phyloP scores from a whole-genome alignment of 139 green algal genomes.

The Pseudopediastrum boryanum region DNA sequence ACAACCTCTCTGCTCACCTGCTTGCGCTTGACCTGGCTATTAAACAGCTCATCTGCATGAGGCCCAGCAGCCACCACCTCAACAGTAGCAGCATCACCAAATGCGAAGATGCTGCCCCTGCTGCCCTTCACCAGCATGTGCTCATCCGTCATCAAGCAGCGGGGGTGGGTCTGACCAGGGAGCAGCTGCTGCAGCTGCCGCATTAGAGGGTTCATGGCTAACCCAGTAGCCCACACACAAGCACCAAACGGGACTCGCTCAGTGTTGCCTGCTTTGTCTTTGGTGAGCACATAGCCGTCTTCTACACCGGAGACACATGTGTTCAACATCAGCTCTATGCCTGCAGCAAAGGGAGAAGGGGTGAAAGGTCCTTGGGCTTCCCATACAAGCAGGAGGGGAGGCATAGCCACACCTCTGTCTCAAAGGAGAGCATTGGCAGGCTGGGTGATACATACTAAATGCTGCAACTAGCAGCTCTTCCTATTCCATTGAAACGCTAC shows the following conservation, averaged over 20 bases:
- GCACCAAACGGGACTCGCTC: constrained; percentile 80
- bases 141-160: constrained; percentile 80
- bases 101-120: constrained; percentile 79
- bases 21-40: constrained; percentile 45
- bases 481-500: no score
- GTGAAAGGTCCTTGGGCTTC: no score
- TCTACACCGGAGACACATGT: constrained; percentile 64
- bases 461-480: no score
- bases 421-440: no score
- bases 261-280: constrained; percentile 49
- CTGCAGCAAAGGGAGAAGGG: constrained; percentile 6
- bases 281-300: constrained; percentile 47
- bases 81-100: constrained; percentile 89
- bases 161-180: constrained; percentile 83
- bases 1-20: no score
- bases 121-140: constrained; percentile 80
- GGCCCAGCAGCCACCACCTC: constrained; percentile 62
- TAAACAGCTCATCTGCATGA: constrained; percentile 67
- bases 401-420: no score
- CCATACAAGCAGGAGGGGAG: no score
- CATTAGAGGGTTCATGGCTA: constrained; percentile 89
- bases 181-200: constrained; percentile 76
- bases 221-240: constrained; percentile 90
- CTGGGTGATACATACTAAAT: no score
- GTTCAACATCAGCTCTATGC: constrained; percentile 79